Conservation (phyloP, 345 rosid genomes). For the Euclidium syriacum region DNA sequence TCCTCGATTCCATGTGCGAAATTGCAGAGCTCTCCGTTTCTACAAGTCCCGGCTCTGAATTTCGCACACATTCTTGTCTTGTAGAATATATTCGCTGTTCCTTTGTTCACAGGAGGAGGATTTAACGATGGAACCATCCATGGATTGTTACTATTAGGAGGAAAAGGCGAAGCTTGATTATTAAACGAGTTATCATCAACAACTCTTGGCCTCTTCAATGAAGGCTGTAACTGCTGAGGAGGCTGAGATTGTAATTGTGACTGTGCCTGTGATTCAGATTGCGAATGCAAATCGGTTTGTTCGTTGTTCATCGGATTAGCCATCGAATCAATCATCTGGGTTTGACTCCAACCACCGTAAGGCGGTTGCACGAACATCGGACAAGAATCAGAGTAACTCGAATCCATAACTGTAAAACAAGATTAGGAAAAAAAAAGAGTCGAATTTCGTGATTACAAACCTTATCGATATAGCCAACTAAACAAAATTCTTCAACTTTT, state of each 20-base stretch:
- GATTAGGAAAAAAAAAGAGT: background rate
- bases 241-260: background rate
- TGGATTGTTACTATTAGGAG: constrained; percentile 8
- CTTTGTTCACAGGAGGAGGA: constrained; percentile 52
- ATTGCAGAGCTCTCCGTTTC: constrained; percentile 91
- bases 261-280: constrained; percentile 24
- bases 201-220: constrained; percentile 58
- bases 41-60: constrained; percentile 57
- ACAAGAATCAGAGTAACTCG: constrained; percentile 55
- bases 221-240: constrained; percentile 36
- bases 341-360: constrained; percentile 61
- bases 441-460: background rate
- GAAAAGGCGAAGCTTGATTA: constrained; percentile 9
- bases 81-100: constrained; percentile 70
- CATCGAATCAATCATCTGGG: constrained; percentile 19
- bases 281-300: constrained; percentile 43
- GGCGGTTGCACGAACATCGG: constrained; percentile 37
- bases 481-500: background rate
- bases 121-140: constrained; percentile 23
- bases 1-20: constrained; percentile 93
- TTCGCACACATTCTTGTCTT: constrained; percentile 87
- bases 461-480: background rate
- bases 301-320: constrained; percentile 32
- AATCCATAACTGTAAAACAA: constrained; percentile 26
- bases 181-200: constrained; percentile 46